These are phyloP conservation scores for Hypomyces perniciosus DNA, from an alignment of 2,329 filamentous ascomycete genomes.

Conservation along the genomic window DNA sequence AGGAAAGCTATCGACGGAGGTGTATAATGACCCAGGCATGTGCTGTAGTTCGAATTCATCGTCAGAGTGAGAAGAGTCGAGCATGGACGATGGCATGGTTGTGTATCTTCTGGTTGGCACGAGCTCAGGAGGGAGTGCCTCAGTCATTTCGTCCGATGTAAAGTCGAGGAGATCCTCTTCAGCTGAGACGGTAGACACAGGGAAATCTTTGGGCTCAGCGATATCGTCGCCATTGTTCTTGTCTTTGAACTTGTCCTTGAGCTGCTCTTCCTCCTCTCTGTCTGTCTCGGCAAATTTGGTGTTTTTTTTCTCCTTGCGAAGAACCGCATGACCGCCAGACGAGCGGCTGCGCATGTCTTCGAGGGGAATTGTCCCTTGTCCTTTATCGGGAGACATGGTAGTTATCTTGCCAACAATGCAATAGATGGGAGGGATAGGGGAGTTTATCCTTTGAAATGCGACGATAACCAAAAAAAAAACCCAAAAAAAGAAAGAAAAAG, in stretches of 20 bases:
- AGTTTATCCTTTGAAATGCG: too few species aligned
- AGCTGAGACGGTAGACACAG: neutral
- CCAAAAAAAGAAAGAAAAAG: too few species aligned
- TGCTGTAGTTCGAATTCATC: slow-evolving; percentile 6
- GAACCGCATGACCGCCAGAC: slow-evolving; percentile 13
- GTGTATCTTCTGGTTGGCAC: slow-evolving; percentile 7
- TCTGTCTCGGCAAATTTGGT: neutral
- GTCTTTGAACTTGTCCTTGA: neutral
- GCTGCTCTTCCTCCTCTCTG: neutral
- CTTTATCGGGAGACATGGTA: slow-evolving; percentile 14
- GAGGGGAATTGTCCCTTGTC: slow-evolving; percentile 11
- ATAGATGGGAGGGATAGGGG: neutral
- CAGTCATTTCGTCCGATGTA: slow-evolving; percentile 1
- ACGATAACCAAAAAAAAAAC: too few species aligned
- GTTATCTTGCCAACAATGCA: neutral
- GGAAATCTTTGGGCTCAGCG: neutral
- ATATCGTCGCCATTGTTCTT: neutral
- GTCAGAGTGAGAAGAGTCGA: slow-evolving; percentile 4
- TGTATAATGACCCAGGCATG: slow-evolving; percentile 7
- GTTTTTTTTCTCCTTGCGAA: slow-evolving; percentile 11
- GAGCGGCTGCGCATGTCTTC: slow-evolving; percentile 15
- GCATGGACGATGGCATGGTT: neutral
- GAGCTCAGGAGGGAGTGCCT: slow-evolving; percentile 1
- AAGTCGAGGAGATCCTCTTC: slow-evolving; percentile 11
- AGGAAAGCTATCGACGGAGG: slow-evolving; percentile 4